Conservation (phyloP, 2,329 filamentous ascomycete genomes). For the Coniochaeta sp. region DNA sequence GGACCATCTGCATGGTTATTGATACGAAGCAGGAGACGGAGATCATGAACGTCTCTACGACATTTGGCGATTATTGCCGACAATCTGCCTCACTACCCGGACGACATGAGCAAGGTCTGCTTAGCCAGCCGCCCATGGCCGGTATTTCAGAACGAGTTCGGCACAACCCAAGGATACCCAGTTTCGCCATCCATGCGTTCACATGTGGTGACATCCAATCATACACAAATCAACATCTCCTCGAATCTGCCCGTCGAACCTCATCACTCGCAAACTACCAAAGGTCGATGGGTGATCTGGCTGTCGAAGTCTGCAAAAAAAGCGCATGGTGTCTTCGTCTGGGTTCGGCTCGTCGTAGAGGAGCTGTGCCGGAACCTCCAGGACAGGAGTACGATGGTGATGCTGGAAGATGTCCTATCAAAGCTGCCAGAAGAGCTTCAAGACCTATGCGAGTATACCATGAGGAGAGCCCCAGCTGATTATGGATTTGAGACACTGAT, state of each 20-base stretch:
- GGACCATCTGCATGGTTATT: constrained; percentile 26
- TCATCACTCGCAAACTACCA: not conserved
- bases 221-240: not conserved
- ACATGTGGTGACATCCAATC: not conserved
- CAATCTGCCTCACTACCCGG: not conserved
- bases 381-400: not conserved
- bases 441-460: not conserved
- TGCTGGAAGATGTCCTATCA: not conserved
- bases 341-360: not conserved
- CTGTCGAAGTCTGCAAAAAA: not conserved
- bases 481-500: not conserved
- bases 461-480: not conserved
- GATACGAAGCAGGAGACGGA: constrained; percentile 34
- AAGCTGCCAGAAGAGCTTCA: not conserved
- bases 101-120: not conserved
- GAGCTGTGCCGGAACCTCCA: not conserved
- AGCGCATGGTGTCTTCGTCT: not conserved
- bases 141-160: not conserved
- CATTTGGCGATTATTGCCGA: too few relatives aligned
- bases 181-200: not conserved
- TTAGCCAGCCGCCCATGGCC: not conserved
- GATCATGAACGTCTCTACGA: constrained; percentile 36
- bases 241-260: not conserved
- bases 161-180: not conserved
- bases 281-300: not conserved